Conservation (phyloP, 139 green algal genomes). For the Coccomyxa sp. region DNA sequence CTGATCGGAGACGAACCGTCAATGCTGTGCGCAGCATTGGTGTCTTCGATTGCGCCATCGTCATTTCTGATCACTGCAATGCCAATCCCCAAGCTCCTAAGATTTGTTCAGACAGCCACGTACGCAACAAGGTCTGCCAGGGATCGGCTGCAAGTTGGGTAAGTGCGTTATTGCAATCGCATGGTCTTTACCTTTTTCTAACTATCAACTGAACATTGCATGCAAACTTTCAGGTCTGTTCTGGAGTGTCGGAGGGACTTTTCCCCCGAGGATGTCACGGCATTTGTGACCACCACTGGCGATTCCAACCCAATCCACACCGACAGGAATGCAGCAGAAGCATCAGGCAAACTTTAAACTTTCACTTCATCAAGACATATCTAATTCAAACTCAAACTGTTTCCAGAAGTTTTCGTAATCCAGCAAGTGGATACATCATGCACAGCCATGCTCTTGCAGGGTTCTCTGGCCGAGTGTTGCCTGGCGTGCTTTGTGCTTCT, state of each 20-base stretch:
- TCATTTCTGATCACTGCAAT: neutral
- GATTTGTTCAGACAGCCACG: neutral
- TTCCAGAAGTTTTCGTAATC: neutral
- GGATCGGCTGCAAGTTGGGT: neutral
- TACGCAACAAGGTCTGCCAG: neutral
- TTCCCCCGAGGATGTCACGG: constrained; percentile 28
- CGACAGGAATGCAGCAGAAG: neutral
- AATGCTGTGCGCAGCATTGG: too few species aligned
- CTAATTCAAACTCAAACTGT: neutral
- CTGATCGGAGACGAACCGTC: too few species aligned
- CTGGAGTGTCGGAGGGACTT: constrained; percentile 28
- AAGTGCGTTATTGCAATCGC: neutral
- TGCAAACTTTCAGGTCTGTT: neutral
- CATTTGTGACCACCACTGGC: constrained; percentile 49
- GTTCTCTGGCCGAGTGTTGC: constrained; percentile 40
- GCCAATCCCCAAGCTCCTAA: neutral
- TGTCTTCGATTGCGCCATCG: too few species aligned
- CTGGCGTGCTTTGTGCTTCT: constrained; percentile 64
- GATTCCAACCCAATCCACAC: constrained; percentile 64
- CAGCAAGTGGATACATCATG: neutral
- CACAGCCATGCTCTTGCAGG: constrained; percentile 14
- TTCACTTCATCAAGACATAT: neutral
- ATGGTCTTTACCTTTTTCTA: neutral
- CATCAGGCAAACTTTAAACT: constrained; percentile 8
- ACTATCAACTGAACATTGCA: neutral